Evolutionary conservation across 768 basidiomycete species (phyloP), one percentile per base, ranked within the genome.

Genomic region (Daedalea quercina): DNA sequence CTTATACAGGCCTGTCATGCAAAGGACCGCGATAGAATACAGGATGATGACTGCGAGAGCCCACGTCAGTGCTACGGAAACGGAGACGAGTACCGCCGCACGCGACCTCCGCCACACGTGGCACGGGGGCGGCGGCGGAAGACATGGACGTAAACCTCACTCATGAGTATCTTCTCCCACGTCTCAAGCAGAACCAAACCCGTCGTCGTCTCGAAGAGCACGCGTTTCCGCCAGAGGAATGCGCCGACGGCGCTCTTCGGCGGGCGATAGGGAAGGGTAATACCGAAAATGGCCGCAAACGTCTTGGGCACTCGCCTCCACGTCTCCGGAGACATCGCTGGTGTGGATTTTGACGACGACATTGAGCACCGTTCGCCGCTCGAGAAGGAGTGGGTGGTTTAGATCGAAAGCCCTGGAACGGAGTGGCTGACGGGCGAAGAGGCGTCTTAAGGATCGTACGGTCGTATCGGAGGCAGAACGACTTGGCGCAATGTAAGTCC

Each of bases 91-190:
- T 8, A 3, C 25, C 22, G 20, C 17, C 45, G 22, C 28, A 7
- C 12, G 45, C 9, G 15, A 15, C 11, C 24, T 28, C 28, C 24
- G 22, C 26, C 28, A 23, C n/a, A n/a, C n/a, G n/a, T n/a, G n/a
- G n/a, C n/a, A n/a, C n/a, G n/a, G n/a, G n/a, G n/a, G n/a, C n/a
- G n/a, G n/a, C n/a, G n/a, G n/a, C n/a, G n/a, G n/a, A n/a, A n/a
- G n/a, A n/a, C n/a, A 37, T 35, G 55, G 44, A 43, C 47, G 73
- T n/a, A n/a, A n/a, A n/a, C n/a, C 84, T 63, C 62, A 85, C 84
- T 62, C 52, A 81, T 72, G 34, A 84, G 63, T 44, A 77, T 60
- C 60, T 82, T 81, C 73, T 87, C 86, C 85, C 84, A 85, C 53
- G 79, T 75, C 63, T 87, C 83, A 53, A 85, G 66, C 60, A 85